These are phyloP conservation scores for Vanilla planifolia DNA, from an alignment of 106 monocot species.

Conservation along the genomic window DNA sequence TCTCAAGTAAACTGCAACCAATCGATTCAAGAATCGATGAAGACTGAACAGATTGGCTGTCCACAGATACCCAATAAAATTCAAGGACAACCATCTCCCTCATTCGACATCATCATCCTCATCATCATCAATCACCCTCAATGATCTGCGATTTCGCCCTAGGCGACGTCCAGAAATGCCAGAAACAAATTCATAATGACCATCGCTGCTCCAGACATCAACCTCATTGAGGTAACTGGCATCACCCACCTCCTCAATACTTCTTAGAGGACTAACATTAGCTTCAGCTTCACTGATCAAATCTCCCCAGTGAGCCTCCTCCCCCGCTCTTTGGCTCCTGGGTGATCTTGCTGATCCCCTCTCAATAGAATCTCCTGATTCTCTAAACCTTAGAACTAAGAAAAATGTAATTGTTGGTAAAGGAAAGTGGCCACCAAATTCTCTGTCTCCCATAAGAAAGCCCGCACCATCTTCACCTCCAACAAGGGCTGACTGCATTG, in stretches of 20 bases:
- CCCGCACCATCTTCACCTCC: conserved; percentile 17
- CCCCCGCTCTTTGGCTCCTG: conserved; percentile 8
- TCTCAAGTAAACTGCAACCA: background rate
- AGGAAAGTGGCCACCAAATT: background rate
- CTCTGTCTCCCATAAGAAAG: conserved; percentile 6
- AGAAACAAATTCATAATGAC: background rate
- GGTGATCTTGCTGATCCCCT: conserved; percentile 4
- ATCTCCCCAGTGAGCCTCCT: conserved; percentile 22
- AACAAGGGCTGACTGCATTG: conserved; percentile 32
- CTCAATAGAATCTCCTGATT: conserved; percentile 2
- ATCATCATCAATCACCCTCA: conserved; percentile 8
- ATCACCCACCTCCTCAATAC: background rate
- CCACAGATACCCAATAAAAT: background rate
- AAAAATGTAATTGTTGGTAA: conserved; percentile 26
- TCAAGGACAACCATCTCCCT: background rate
- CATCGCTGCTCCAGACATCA: conserved; percentile 1
- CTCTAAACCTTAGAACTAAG: background rate
- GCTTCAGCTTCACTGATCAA: conserved; percentile 5
- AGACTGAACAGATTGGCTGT: background rate
- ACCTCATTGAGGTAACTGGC: background rate
- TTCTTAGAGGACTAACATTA: background rate
- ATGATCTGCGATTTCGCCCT: background rate
- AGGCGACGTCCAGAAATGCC: background rate
- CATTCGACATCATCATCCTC: conserved; percentile 2
- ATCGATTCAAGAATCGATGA: background rate